Evolutionary conservation across 2,329 filamentous ascomycete species (phyloP).

Genomic region (Ophiocordyceps australis): DNA sequence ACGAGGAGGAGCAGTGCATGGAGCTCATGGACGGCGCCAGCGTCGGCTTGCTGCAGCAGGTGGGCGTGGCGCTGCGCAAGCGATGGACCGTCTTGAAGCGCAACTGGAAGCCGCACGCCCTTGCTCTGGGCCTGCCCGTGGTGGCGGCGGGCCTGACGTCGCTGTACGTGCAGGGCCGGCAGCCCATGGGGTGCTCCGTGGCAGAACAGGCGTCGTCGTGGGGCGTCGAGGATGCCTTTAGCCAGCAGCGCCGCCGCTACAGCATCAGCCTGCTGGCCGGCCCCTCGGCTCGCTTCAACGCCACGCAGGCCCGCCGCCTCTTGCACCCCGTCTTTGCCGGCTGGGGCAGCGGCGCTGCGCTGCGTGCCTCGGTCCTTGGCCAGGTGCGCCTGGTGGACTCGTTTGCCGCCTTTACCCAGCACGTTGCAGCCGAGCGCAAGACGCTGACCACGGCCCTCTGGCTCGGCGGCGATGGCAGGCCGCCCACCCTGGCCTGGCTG

Average conservation of each 20-base stretch:
- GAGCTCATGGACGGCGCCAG: slow-evolving; percentile 49
- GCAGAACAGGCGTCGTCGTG: slow-evolving; percentile 24
- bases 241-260: slow-evolving; percentile 11
- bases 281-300: slow-evolving; percentile 17
- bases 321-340: slow-evolving; percentile 21
- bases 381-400: slow-evolving; percentile 38
- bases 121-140: slow-evolving; percentile 62
- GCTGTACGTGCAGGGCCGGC: slow-evolving; percentile 47
- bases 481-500: slow-evolving; percentile 53
- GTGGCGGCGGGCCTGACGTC: slow-evolving; percentile 64
- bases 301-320: slow-evolving; percentile 10
- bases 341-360: slow-evolving; percentile 5
- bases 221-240: slow-evolving; percentile 18
- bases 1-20: slow-evolving; percentile 12
- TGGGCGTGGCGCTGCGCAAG: slow-evolving; percentile 59
- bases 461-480: slow-evolving; percentile 39
- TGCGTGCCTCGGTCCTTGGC: slow-evolving; percentile 5
- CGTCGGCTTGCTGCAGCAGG: slow-evolving; percentile 54
- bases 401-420: slow-evolving; percentile 48
- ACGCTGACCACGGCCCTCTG: slow-evolving; percentile 64
- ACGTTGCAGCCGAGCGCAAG: slow-evolving; percentile 41
- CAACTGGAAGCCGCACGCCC: slow-evolving; percentile 60
- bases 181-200: slow-evolving; percentile 31
- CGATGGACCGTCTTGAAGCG: slow-evolving; percentile 58
- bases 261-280: slow-evolving; percentile 12